Evolutionary conservation across 2,329 filamentous ascomycete genomes (phyloP).

Genomic region (Drechslerella dactyloides): DNA sequence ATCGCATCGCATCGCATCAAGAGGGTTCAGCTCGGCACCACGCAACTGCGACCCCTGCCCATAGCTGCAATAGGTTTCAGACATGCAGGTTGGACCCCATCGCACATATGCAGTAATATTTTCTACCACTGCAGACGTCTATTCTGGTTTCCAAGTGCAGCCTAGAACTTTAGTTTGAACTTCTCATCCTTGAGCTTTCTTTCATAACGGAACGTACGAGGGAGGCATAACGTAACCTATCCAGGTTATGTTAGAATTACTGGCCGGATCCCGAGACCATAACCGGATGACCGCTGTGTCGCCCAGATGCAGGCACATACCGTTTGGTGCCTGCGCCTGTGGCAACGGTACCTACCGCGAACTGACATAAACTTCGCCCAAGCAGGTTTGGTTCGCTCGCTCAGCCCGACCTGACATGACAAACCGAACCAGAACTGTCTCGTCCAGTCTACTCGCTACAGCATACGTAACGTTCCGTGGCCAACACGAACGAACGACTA

Average conservation of each 20-base stretch:
- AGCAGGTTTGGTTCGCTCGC: too few species aligned
- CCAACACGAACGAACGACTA: too few species aligned
- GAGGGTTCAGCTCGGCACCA: slow-evolving; percentile 1
- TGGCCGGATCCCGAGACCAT: too few species aligned
- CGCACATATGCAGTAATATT: neutral
- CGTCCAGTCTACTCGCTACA: too few species aligned
- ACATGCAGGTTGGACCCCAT: slow-evolving; percentile 8
- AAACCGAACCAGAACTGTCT: too few species aligned
- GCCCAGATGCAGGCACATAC: neutral
- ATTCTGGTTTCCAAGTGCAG: neutral
- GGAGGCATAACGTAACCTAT: too few species aligned
- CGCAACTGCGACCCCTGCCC: neutral
- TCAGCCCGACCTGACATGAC: too few species aligned
- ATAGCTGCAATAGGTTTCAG: slow-evolving; percentile 34
- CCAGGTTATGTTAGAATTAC: too few species aligned
- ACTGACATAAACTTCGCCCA: neutral
- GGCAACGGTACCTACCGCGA: neutral
- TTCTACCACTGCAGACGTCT: neutral
- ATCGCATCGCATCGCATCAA: slow-evolving; percentile 32
- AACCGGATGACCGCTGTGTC: too few species aligned
- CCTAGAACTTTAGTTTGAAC: neutral
- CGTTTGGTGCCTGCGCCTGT: neutral
- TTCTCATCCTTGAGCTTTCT: neutral
- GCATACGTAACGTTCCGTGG: too few species aligned
- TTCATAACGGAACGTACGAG: too few species aligned